Conservation (phyloP, 2,329 filamentous ascomycete genomes). For the Ophiostoma tasmaniense region DNA sequence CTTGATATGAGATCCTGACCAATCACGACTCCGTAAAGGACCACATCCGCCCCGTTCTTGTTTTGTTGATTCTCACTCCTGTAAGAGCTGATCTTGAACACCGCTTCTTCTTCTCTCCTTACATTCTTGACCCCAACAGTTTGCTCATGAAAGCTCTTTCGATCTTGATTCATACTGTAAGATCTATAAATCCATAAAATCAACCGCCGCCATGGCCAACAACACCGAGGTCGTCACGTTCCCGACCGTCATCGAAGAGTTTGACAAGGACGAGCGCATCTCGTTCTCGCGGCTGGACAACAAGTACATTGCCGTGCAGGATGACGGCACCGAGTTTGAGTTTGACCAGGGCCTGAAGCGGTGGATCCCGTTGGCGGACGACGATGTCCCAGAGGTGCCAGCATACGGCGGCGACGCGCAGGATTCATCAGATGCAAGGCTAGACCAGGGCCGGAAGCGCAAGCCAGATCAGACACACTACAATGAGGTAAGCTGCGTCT, state of each 20-base stretch:
- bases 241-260: slow-evolving; percentile 56
- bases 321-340: slow-evolving; percentile 77
- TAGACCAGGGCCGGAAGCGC: slow-evolving; percentile 32
- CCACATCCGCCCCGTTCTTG: slow-evolving; percentile 2
- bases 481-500: slow-evolving; percentile 35
- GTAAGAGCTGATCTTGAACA: not conserved
- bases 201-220: slow-evolving; percentile 11
- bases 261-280: slow-evolving; percentile 71
- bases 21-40: not conserved
- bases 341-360: slow-evolving; percentile 62
- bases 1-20: not conserved
- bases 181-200: not conserved
- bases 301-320: slow-evolving; percentile 76
- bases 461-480: slow-evolving; percentile 32
- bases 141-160: not conserved
- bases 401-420: not conserved
- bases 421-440: slow-evolving; percentile 20
- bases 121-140: not conserved
- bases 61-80: slow-evolving; percentile 14
- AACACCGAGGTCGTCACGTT: slow-evolving; percentile 34
- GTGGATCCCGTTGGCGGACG: slow-evolving; percentile 56
- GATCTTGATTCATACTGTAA: not conserved
- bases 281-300: slow-evolving; percentile 77
- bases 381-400: not conserved
- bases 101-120: not conserved